Base-by-base conservation (phyloP, 2,329 filamentous ascomycete species). In the Penicillium sumatraense region DNA sequence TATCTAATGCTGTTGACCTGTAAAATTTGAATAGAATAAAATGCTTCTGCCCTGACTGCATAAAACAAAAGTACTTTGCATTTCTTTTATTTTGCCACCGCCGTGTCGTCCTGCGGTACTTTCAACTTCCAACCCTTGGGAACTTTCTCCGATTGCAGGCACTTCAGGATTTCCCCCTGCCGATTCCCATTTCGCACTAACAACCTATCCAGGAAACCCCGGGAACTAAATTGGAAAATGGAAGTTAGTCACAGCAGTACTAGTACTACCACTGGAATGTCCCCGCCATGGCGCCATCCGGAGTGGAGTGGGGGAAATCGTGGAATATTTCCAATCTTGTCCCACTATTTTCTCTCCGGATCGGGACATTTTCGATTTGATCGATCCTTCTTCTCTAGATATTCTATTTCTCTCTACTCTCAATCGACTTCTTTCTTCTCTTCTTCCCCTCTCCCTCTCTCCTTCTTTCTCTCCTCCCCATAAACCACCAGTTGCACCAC, bases 201-300 rank as follows among this genome's bases (percentile, higher is more conserved):
- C n/a, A n/a, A n/a, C n/a, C n/a, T n/a, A n/a, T n/a, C n/a, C n/a
- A n/a, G 26, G 26, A 29, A 29, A 29, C 26, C 13, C 13, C n/a
- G n/a, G n/a, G 27, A 31, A 31, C 27, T 31, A 31, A 31, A 10
- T 31, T 31, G 27, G n/a, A 31, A 31, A 31, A 31, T 31, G 27
- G 27, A 31, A 31, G 14, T 31, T 31, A 2, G 27, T 13, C 11
- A 31, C 27, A 29, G 26, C 26, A n/a, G n/a, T n/a, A n/a, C 26
- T 29, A 2, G 26, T 9, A 29, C 27, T 13, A 31, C 11, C 2
- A 59, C 61, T 56, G 33, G 50, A n/a, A n/a, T n/a, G n/a, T 20
- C 55, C 53, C 58, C 56, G 56, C 60, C 58, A 70, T 70, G 58
- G 66, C 67, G 62, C 65, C 57, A 64, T 65, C 53, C 53, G 56